phyloP scores from a whole-genome alignment of 345 rosid species.

The Euclidium syriacum region DNA sequence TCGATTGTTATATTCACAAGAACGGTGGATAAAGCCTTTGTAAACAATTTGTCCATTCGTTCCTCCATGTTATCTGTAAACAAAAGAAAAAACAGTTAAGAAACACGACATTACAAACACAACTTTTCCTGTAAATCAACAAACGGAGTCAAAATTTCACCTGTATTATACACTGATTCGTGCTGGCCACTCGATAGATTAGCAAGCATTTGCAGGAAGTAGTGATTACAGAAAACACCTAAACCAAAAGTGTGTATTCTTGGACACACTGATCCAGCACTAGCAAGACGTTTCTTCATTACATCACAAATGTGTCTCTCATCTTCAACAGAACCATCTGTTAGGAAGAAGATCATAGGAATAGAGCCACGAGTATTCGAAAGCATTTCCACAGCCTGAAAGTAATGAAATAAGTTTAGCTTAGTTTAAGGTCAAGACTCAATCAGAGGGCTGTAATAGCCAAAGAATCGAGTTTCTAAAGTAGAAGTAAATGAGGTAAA shows the following conservation, averaged over 20 bases:
- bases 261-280: conserved; percentile 49
- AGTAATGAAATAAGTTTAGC: conserved; percentile 22
- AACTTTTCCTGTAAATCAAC: background rate
- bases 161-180: conserved; percentile 53
- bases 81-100: background rate
- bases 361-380: conserved; percentile 48
- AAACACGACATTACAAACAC: background rate
- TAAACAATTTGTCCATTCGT: conserved; percentile 47
- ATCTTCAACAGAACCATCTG: conserved; percentile 94
- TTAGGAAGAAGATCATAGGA: conserved; percentile 78
- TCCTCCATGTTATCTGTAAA: conserved; percentile 56
- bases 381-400: conserved; percentile 88
- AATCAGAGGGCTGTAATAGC: background rate
- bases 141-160: conserved; percentile 7
- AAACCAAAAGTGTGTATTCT: conserved; percentile 77
- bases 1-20: conserved; percentile 62
- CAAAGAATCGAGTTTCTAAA: background rate
- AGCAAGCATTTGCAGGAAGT: conserved; percentile 80
- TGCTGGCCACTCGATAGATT: conserved; percentile 62
- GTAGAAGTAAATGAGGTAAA: conserved; percentile 10
- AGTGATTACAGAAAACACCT: conserved; percentile 86
- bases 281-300: conserved; percentile 51
- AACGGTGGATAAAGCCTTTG: conserved; percentile 47
- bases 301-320: conserved; percentile 73
- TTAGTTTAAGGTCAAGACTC: background rate